These are phyloP conservation scores for Boletus pseudo-olivaceus DNA, from an alignment of 768 basidiomycete genomes.

Conservation along the genomic window DNA sequence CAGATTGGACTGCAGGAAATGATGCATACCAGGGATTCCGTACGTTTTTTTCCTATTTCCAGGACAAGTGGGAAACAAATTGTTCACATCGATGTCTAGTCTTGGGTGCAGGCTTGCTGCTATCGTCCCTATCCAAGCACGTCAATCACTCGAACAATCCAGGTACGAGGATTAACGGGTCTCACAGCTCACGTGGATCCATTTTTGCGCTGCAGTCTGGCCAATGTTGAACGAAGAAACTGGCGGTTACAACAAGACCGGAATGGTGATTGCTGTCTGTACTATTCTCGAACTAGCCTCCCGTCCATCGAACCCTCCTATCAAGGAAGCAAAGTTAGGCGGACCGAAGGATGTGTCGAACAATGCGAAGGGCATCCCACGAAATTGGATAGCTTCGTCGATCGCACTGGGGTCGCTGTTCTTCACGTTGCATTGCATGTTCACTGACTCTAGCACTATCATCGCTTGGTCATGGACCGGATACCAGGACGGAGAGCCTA, in stretches of 20 bases:
- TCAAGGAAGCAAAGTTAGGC: slow-evolving; percentile 1
- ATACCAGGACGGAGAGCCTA: slow-evolving; percentile 56
- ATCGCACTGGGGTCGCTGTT: slow-evolving; percentile 65
- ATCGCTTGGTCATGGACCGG: slow-evolving; percentile 90
- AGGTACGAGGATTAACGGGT: slow-evolving; percentile 33
- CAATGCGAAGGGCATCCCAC: slow-evolving; percentile 8
- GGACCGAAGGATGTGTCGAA: not conserved
- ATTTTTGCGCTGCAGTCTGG: slow-evolving; percentile 54
- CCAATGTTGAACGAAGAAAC: slow-evolving; percentile 63
- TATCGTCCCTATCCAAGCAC: slow-evolving; percentile 70
- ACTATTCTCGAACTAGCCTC: slow-evolving; percentile 55
- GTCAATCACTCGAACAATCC: slow-evolving; percentile 81
- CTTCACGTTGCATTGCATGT: slow-evolving; percentile 68
- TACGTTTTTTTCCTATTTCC: slow-evolving; percentile 31
- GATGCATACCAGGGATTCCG: slow-evolving; percentile 46
- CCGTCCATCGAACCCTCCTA: slow-evolving; percentile 31
- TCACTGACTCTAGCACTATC: slow-evolving; percentile 74
- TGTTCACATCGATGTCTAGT: slow-evolving; percentile 39
- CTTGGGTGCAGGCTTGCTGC: slow-evolving; percentile 59
- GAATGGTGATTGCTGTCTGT: slow-evolving; percentile 53
- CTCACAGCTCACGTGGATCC: not conserved
- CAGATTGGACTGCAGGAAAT: slow-evolving; percentile 49
- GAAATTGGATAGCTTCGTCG: slow-evolving; percentile 40
- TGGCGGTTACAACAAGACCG: slow-evolving; percentile 68
- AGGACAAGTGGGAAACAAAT: not conserved